Evolutionary conservation across 2,329 filamentous ascomycete species (phyloP), one percentile per base, ranked within the genome.

Genomic region (Trichoderma sp.): DNA sequence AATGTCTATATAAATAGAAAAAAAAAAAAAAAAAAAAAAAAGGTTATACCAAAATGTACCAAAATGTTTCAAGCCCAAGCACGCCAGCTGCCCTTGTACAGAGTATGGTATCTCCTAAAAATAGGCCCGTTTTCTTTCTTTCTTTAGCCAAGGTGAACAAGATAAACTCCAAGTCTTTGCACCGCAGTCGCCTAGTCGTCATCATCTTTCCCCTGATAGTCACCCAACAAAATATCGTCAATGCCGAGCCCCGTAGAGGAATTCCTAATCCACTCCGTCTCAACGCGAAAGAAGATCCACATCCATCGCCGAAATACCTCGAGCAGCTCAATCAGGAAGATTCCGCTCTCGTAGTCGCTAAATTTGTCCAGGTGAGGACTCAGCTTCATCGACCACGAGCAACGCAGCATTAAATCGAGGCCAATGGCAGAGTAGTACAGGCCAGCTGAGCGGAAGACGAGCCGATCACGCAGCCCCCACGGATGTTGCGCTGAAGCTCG

Each of bases 201-300:
- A 42, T 80, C 79, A 25, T 80, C 86, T 75, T 90, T 91, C 69
- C 85, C 86, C 71, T 84, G 85, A 75, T 89, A 91, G 73, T 94
- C 90, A 13, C 89, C 90, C 37, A 96, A 83, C 60, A 94, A 80
- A 64, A 96, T 88, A 76, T 94, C 91, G 72, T 92, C 90, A 76
- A 86, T 73, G 75, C 84, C 76, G 78, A 89, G 71, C 77, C 88
- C 78, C 78, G 77, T 76, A 19, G 79, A 77, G 15, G 80, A 81
- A 71, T 80, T 85, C 80, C 88, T 83, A 79, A 92, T 86, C 91
- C 92, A 97, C 82, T 99, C 95, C 25, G 93, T 94, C 83, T 99
- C 95, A 48, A 97, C 90, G 10, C 95, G 87, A 80, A 98, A 92
- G 80, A 97, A 98, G 67, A 97, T 93, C 95, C 95, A 99, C 69